Percentiles rank a stretch among this genome's conserved stretches.
Conservation (phyloP, 352 stramenopile species). For the Pythium guiyangense region DNA sequence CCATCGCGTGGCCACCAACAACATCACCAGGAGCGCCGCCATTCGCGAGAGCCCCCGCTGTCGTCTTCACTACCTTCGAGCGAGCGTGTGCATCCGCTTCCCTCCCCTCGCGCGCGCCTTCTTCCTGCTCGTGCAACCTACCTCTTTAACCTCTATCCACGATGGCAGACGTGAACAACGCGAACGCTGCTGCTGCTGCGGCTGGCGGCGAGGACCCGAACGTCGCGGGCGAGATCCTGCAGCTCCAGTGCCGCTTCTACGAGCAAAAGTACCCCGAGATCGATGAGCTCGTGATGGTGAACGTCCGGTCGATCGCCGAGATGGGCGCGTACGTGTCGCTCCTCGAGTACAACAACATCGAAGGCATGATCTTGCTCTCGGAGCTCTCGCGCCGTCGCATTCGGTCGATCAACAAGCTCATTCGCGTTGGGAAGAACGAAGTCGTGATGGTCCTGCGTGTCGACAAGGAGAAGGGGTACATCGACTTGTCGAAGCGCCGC, state of each 20-base stretch:
- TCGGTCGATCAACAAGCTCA: slow-evolving; percentile 99
- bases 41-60: too few species aligned
- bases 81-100: too few species aligned
- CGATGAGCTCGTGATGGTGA: slow-evolving; percentile 96
- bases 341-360: slow-evolving; percentile 99
- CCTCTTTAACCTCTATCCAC: too few species aligned
- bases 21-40: too few species aligned
- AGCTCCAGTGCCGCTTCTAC: slow-evolving; percentile 89
- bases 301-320: slow-evolving; percentile 96
- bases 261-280: slow-evolving; percentile 95
- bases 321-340: slow-evolving; percentile 99
- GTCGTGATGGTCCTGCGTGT: slow-evolving; percentile 99
- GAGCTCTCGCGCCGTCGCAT: slow-evolving; percentile 98
- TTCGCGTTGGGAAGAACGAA: slow-evolving; percentile 99
- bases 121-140: too few species aligned
- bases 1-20: too few species aligned
- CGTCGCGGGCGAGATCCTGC: slow-evolving; percentile 63
- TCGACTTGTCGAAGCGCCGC: slow-evolving; percentile 99
- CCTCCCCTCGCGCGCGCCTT: too few species aligned
- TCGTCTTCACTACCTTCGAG: too few species aligned
- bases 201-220: slow-evolving; percentile 38
- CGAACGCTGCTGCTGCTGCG: slow-evolving; percentile 10
- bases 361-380: slow-evolving; percentile 99
- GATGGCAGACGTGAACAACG: too few species aligned
- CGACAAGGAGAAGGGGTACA: slow-evolving; percentile 99